Evolutionary conservation across 202 grass and related monocot genomes (phyloP), one percentile per base, ranked within the genome.

Genomic region (Carex arenaria): DNA sequence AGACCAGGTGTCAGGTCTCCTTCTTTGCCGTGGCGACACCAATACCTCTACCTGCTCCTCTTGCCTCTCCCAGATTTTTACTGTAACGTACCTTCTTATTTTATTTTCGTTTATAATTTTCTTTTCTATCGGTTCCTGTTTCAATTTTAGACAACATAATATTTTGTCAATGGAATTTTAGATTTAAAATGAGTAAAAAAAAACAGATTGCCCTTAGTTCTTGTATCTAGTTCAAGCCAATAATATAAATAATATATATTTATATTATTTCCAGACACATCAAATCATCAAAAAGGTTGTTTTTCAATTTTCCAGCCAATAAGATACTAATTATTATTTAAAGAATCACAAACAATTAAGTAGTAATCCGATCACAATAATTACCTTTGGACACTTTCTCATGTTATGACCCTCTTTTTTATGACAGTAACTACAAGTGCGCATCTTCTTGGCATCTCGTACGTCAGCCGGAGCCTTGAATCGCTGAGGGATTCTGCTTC

Each of bases 11-110:
- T 87, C 67, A 66, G 93, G 90, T 15, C 32, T 91, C 63, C 67
- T 72, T 63, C 85, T 93, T 23, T 95, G 93, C 76, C 93, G 93
- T 10, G 90, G 93, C 6, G 93, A 95, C 74, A 59, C 12, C 80
- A 69, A 79, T 11, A 82, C 90, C 10, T 43, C 1, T 15, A 6
- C 3, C 10, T 90, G 93, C 85, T 32, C 23, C 14, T 18, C 57
- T 36, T 90, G 90, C 82, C 56, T 94, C 40, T 6, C 68, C 4
- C 61, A 68, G 36, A 57, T 82, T 32, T 86, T 89, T 82, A 23
- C 13, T 61, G 78, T 81, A 81, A n/a, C 1, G 0, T 1, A 11
- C 26, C 38, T 32, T 32, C 4, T 15, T 38, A 19, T 19, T 57
- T 8, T 8, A 42, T 42, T n/a, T 57, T 77, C 9, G n/a, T 67